Percentiles rank a stretch among this genome's conserved stretches.
These are phyloP conservation scores for Spinellus fusiger DNA, from an alignment of 192 early-diverging fungal species.

Conservation along the genomic window DNA sequence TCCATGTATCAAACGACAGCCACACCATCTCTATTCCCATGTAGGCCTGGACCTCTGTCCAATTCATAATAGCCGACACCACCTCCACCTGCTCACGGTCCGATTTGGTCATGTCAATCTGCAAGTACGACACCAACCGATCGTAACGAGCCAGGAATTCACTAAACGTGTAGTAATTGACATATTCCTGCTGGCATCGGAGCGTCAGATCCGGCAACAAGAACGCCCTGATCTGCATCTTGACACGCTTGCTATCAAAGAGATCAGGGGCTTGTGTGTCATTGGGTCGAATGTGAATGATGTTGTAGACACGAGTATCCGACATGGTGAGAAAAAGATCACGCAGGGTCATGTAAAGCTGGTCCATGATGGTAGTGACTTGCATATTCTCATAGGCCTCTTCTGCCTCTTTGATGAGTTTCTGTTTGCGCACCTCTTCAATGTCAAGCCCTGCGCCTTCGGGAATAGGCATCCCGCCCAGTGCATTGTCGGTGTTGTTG, in stretches of 20 bases:
- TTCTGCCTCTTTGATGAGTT: constrained; percentile 13
- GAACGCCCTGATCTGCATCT: constrained; percentile 61
- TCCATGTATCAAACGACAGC: constrained; percentile 59
- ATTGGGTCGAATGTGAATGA: constrained; percentile 77
- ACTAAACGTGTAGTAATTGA: constrained; percentile 58
- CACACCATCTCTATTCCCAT: constrained; percentile 56
- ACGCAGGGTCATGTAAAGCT: constrained; percentile 60
- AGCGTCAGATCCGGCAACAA: constrained; percentile 66
- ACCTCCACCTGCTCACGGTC: constrained; percentile 30
- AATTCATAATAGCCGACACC: constrained; percentile 36
- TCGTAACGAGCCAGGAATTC: constrained; percentile 71
- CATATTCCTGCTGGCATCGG: constrained; percentile 69
- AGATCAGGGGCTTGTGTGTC: constrained; percentile 39
- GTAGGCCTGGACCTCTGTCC: constrained; percentile 42
- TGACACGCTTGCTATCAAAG: constrained; percentile 59
- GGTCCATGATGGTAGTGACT: constrained; percentile 47
- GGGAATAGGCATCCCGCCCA: constrained; percentile 12
- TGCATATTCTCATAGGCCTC: constrained; percentile 34
- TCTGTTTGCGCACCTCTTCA: constrained; percentile 17
- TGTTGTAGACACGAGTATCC: constrained; percentile 74
- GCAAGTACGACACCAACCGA: constrained; percentile 1
- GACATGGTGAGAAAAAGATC: constrained; percentile 75
- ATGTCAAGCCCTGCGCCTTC: constrained; percentile 14
- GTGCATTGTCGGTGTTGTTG: constrained; percentile 5
- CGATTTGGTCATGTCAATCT: constrained; percentile 16